Evolutionary conservation across 2,329 filamentous ascomycete species (phyloP).

Genomic region (Aspergillus sp.): DNA sequence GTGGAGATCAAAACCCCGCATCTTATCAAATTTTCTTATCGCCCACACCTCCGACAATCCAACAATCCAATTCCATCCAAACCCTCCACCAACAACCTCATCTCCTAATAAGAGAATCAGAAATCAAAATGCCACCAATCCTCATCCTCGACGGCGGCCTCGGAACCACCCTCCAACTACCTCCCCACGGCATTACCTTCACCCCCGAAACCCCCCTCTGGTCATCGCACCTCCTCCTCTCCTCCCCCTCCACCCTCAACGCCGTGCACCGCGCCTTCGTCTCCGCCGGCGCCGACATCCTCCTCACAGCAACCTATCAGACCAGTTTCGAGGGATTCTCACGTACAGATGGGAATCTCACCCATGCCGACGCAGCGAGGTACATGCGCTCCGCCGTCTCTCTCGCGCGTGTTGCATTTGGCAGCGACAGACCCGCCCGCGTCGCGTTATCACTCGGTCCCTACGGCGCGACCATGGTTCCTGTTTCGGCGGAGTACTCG

Average conservation of each 20-base stretch:
- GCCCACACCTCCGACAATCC: too few relatives aligned
- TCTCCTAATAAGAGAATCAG: not conserved
- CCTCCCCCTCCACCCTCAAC: slow-evolving; percentile 47
- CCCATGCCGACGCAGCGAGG: slow-evolving; percentile 31
- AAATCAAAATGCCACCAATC: slow-evolving; percentile 32
- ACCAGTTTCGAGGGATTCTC: slow-evolving; percentile 54
- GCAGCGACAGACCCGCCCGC: slow-evolving; percentile 3
- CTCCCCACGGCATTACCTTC: slow-evolving; percentile 51
- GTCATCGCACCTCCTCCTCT: slow-evolving; percentile 63
- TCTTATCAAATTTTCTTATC: too few relatives aligned
- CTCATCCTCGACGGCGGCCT: slow-evolving; percentile 61
- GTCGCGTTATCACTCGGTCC: slow-evolving; percentile 59
- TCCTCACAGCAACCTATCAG: slow-evolving; percentile 67
- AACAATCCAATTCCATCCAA: too few relatives aligned
- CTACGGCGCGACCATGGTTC: slow-evolving; percentile 63
- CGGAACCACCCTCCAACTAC: slow-evolving; percentile 60
- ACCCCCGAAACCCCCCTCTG: slow-evolving; percentile 53
- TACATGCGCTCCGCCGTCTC: slow-evolving; percentile 39
- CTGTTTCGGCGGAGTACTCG: slow-evolving; percentile 59
- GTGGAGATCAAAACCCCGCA: too few relatives aligned
- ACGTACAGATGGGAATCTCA: slow-evolving; percentile 38
- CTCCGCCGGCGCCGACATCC: slow-evolving; percentile 54
- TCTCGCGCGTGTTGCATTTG: slow-evolving; percentile 31
- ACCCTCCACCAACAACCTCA: too few relatives aligned
- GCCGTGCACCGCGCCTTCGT: slow-evolving; percentile 55